Conservation (phyloP, 2,329 filamentous ascomycete genomes). For the Calonectria pauciramosa region DNA sequence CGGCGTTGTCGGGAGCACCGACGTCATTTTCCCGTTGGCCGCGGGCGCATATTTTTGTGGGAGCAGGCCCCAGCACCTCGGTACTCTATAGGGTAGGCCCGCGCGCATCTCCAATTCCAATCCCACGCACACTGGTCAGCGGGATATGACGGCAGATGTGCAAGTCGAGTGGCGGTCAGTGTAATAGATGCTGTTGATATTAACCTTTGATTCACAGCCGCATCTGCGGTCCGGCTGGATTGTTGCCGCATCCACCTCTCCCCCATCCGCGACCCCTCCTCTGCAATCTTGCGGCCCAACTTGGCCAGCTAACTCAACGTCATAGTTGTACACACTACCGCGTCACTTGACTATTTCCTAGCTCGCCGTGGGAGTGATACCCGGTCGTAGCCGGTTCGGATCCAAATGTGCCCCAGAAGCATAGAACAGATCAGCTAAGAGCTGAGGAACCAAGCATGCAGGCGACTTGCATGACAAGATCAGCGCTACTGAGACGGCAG, state of each 20-base stretch:
- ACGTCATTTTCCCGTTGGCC: conserved; percentile 4
- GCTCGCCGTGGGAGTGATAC: not conserved
- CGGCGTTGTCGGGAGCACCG: not conserved
- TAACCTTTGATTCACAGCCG: conserved; percentile 5
- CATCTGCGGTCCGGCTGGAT: not conserved
- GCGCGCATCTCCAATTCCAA: not conserved
- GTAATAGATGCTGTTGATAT: not conserved
- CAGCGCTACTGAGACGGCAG: not conserved
- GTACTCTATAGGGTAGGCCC: not conserved
- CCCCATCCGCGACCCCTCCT: not conserved
- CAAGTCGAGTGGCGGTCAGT: conserved; percentile 1
- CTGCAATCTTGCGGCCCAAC: not conserved
- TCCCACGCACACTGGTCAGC: not conserved
- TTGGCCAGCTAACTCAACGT: not conserved
- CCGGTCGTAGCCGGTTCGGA: not conserved
- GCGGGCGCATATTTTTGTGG: not conserved
- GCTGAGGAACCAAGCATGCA: not conserved
- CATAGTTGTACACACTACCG: not conserved
- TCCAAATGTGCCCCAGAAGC: not conserved
- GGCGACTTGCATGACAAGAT: not conserved
- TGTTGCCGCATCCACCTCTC: not conserved
- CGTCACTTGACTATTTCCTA: not conserved
- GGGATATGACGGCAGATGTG: not conserved
- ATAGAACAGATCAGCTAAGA: not conserved
- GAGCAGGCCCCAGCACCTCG: not conserved